Conservation (phyloP, 495 filamentous ascomycete species). For the Xylaria acuta region DNA sequence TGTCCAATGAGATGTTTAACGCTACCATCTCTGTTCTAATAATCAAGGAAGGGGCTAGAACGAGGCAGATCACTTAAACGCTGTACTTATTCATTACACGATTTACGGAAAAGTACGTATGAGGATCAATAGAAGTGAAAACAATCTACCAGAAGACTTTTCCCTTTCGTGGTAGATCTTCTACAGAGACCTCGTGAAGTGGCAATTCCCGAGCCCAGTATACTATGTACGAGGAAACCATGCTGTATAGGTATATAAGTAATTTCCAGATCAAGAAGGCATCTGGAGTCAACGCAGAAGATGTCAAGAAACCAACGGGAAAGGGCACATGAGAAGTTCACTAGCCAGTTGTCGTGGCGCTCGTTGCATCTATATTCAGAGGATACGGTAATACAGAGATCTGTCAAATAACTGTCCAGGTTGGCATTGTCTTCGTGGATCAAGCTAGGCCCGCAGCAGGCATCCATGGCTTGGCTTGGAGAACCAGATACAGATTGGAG, state of each 20-base stretch:
- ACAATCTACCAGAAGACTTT: not conserved
- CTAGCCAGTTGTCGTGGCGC: not conserved
- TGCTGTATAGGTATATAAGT: not conserved
- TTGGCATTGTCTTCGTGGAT: not conserved
- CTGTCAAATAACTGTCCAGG: not conserved
- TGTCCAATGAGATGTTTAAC: constrained; percentile 17
- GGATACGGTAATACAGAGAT: not conserved
- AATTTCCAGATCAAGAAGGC: not conserved
- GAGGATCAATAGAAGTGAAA: constrained; percentile 7
- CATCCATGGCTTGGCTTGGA: not conserved
- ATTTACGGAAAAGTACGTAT: not conserved
- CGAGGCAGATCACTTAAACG: not conserved
- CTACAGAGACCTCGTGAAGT: not conserved
- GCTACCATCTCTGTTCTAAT: constrained; percentile 7
- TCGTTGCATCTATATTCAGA: not conserved
- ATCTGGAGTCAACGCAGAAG: not conserved
- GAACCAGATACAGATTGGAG: not conserved
- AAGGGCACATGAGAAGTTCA: not conserved
- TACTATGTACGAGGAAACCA: not conserved
- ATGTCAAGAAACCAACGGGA: not conserved
- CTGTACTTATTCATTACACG: constrained; percentile 1
- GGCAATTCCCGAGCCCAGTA: not conserved
- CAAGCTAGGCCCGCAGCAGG: not conserved
- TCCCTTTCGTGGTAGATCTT: not conserved
- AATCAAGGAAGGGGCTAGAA: not conserved